Evolutionary conservation across 2,329 filamentous ascomycete species (phyloP), one percentile per base, ranked within the genome.

Genomic region (Fusarium sp.): DNA sequence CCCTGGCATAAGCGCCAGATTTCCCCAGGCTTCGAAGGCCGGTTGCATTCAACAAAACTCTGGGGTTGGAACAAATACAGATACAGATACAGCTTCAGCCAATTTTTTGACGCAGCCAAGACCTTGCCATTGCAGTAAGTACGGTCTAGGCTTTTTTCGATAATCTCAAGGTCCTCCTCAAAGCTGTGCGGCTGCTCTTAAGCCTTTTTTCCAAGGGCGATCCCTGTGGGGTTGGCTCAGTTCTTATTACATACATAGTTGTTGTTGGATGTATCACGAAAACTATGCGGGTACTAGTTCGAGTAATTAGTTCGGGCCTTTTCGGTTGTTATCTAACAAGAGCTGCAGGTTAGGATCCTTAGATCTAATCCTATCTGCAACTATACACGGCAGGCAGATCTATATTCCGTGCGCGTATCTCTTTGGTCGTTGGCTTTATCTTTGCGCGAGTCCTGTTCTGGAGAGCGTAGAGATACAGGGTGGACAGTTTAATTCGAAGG

Each of bases 241-340:
- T 10, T 23, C 25, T 37, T 40, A 37, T 54, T 55, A 34, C 32
- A 34, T 34, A 34, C 32, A 34, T 34, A 16, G 23, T 20, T 21
- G 49, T 30, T 30, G 27, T 20, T 55, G 20, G n/a, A 28, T 56
- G 43, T 20, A 32, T 32, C 42, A 71, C 59, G 55, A 70, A 68
- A 59, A 61, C 30, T 47, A 41, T 16, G 63, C 55, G 51, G 61
- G 10, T 61, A 47, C 59, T 20, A 41, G 5, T 20, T n/a, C 2
- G 28, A 14, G 25, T 58, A 53, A 28, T 28, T n/a, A 8, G 42
- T 51, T 71, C 68, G 64, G 68, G 68, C 66, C 60, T 71, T 71
- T 32, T 71, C 68, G 68, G 68, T 53, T 45, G 27, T 55, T 53
- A 53, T 69, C 46, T 51, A 45, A 25, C n/a, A 47, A 30, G 9